Evolutionary conservation across 2,329 filamentous ascomycete genomes (phyloP).

Genomic region (Microthyrium microscopicum): DNA sequence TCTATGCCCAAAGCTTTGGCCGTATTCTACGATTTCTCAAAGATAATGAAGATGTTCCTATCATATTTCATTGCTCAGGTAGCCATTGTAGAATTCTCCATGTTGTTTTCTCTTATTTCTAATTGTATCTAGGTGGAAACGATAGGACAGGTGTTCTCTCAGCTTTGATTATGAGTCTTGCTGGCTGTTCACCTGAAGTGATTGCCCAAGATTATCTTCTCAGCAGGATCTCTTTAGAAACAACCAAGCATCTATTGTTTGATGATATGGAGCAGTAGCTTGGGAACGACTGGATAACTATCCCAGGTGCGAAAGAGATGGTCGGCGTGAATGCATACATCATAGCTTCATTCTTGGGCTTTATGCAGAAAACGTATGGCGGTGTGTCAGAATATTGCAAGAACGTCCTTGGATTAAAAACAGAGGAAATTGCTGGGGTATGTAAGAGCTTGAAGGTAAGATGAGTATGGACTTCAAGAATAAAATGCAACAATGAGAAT

Average conservation of each 20-base stretch:
- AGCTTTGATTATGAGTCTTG: constrained; percentile 11
- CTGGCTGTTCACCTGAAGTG: constrained; percentile 8
- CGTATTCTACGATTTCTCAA: constrained; percentile 9
- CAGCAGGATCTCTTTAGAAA: constrained; percentile 11
- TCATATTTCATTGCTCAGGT: constrained; percentile 13
- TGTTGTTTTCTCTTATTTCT: not conserved
- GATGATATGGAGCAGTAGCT: constrained; percentile 11
- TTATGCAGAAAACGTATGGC: constrained; percentile 11
- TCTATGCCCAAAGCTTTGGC: constrained; percentile 9
- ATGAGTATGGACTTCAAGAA: too few relatives aligned
- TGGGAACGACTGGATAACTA: constrained; percentile 10
- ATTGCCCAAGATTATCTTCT: constrained; percentile 12
- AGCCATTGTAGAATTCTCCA: not conserved
- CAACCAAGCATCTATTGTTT: constrained; percentile 9
- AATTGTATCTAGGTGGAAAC: constrained; percentile 11
- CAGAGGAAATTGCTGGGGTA: too few relatives aligned
- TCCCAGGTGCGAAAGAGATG: constrained; percentile 11
- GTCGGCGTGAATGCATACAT: constrained; percentile 9
- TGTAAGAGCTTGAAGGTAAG: too few relatives aligned
- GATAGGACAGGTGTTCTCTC: constrained; percentile 13
- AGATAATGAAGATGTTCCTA: constrained; percentile 7
- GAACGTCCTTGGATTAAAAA: too few relatives aligned
- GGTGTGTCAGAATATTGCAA: too few relatives aligned
- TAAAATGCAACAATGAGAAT: too few relatives aligned
- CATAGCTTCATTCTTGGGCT: constrained; percentile 10